Conservation (phyloP, 306 rosid species). For the Vigna radiata region DNA sequence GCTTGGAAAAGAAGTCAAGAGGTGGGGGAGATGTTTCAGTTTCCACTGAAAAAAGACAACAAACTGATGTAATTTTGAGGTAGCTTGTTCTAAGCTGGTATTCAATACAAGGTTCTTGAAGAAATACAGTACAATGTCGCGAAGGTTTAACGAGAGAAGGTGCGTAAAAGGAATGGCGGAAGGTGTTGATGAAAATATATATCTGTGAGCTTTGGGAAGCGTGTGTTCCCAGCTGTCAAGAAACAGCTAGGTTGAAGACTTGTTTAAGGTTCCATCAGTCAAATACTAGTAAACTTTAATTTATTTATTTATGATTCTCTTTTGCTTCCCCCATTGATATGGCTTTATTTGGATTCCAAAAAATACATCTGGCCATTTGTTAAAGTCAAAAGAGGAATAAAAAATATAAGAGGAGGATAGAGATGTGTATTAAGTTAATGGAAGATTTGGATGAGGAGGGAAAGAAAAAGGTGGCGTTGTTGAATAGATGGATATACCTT, state of each 20-base stretch:
- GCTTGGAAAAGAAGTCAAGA: slow-evolving; percentile 46
- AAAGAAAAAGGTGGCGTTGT: not conserved
- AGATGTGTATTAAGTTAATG: not conserved
- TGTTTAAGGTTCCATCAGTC: slow-evolving; percentile 67
- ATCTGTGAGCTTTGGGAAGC: not conserved
- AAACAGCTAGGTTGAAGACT: slow-evolving; percentile 37
- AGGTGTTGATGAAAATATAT: not conserved
- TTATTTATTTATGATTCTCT: slow-evolving; percentile 1
- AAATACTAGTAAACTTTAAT: slow-evolving; percentile 29
- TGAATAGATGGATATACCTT: slow-evolving; percentile 46
- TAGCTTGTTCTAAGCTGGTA: not conserved
- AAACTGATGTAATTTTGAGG: slow-evolving; percentile 33
- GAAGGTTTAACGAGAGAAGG: not conserved
- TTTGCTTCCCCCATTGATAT: not conserved
- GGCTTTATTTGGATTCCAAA: slow-evolving; percentile 32
- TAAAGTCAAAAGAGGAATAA: slow-evolving; percentile 61
- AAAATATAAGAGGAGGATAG: slow-evolving; percentile 6
- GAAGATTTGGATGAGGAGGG: not conserved
- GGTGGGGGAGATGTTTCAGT: slow-evolving; percentile 44
- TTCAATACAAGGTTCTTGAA: slow-evolving; percentile 20
- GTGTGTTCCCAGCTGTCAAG: slow-evolving; percentile 48
- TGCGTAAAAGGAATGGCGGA: slow-evolving; percentile 9
- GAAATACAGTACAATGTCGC: slow-evolving; percentile 16
- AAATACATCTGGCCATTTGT: slow-evolving; percentile 31
- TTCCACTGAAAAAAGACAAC: slow-evolving; percentile 49